These are phyloP conservation scores for Pestalotiopsis sp. DNA, from an alignment of 2,329 filamentous ascomycete species.

Conservation along the genomic window DNA sequence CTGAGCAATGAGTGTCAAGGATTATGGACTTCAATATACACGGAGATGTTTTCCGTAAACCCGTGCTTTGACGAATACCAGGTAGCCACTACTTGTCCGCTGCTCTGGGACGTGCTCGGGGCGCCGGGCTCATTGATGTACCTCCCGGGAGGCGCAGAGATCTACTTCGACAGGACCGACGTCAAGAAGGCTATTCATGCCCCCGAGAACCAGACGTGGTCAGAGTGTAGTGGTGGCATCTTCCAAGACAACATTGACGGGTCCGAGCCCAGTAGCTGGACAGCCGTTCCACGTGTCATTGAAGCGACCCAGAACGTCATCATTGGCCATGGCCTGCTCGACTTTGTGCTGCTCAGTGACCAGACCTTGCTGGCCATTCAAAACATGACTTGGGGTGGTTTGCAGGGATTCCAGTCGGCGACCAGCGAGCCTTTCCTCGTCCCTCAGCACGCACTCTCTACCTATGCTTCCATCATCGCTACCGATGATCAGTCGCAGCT, in stretches of 20 bases:
- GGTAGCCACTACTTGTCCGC: conserved; percentile 67
- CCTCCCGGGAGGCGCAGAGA: conserved; percentile 58
- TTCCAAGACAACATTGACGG: conserved; percentile 42
- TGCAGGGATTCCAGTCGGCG: conserved; percentile 66
- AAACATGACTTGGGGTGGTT: conserved; percentile 80
- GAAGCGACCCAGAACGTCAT: conserved; percentile 74
- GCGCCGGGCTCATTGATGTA: conserved; percentile 69
- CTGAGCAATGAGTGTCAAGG: conserved; percentile 33
- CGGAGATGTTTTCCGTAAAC: conserved; percentile 54
- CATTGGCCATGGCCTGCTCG: conserved; percentile 71
- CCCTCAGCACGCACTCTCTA: conserved; percentile 54
- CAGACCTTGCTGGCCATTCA: conserved; percentile 74
- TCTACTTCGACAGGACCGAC: conserved; percentile 73
- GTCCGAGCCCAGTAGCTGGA: conserved; percentile 56
- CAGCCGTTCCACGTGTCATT: conserved; percentile 70
- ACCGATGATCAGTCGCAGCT: conserved; percentile 38
- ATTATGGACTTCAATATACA: conserved; percentile 51
- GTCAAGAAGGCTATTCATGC: conserved; percentile 72
- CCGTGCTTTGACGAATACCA: conserved; percentile 76
- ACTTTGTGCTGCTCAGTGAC: conserved; percentile 69
- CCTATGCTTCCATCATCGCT: background rate
- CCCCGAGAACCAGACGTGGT: conserved; percentile 38
- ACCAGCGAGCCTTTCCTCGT: conserved; percentile 70
- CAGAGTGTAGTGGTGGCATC: conserved; percentile 38
- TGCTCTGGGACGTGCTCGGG: conserved; percentile 60